Conservation (phyloP, 2,329 filamentous ascomycete genomes). For the Truncatella angustata region DNA sequence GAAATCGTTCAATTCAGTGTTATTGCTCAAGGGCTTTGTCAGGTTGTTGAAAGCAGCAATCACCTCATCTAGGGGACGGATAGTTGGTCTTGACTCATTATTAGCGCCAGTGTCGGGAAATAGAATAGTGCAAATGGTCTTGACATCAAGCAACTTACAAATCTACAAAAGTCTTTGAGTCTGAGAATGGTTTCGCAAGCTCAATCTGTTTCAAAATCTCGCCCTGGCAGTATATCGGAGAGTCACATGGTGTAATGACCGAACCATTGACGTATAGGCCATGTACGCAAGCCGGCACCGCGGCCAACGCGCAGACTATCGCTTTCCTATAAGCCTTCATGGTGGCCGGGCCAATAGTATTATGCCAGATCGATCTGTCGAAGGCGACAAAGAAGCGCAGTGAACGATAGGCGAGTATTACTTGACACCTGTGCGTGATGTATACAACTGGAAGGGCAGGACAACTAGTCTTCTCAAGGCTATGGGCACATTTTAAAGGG, state of each 20-base stretch:
- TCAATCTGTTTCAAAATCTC: conserved; percentile 62
- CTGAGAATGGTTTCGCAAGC: conserved; percentile 60
- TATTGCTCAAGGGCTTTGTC: conserved; percentile 59
- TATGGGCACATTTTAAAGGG: neutral
- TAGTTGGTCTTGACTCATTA: conserved; percentile 52
- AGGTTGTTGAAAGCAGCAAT: conserved; percentile 59
- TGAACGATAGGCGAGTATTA: too few species aligned
- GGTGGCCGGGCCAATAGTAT: neutral
- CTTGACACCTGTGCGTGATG: too few species aligned
- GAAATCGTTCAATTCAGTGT: conserved; percentile 60
- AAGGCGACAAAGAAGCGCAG: too few species aligned
- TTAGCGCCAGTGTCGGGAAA: neutral
- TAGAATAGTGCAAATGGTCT: neutral
- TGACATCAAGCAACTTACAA: conserved; percentile 43
- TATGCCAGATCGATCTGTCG: neutral
- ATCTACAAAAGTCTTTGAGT: conserved; percentile 72
- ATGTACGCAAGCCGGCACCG: conserved; percentile 18
- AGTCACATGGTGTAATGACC: conserved; percentile 63
- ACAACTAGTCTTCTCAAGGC: too few species aligned
- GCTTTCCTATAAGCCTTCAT: neutral
- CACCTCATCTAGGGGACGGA: conserved; percentile 57
- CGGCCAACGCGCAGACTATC: neutral
- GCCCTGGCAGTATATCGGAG: conserved; percentile 65
- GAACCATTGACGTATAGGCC: conserved; percentile 60
- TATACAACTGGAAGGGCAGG: too few species aligned